Evolutionary conservation across 805 yeast genomes (phyloP).

Genomic region (Saccharomyces eubayanus): DNA sequence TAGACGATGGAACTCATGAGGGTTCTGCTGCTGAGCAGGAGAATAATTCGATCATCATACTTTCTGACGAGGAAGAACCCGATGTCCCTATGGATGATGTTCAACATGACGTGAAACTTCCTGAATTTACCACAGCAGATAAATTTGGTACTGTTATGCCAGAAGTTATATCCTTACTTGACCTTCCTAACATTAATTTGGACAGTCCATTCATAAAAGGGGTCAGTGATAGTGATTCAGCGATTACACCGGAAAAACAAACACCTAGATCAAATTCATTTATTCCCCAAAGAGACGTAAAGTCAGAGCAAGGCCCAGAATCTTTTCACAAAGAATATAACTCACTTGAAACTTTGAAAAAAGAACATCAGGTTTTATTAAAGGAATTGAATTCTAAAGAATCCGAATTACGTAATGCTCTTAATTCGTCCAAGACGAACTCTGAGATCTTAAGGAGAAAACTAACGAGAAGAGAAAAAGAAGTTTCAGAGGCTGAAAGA

Average conservation of each 20-base stretch:
- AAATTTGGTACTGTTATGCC: not conserved
- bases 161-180: not conserved
- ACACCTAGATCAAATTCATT: not conserved
- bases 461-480: slow-evolving; percentile 18
- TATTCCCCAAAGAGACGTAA: not conserved
- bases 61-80: slow-evolving; percentile 28
- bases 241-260: not conserved
- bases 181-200: not conserved
- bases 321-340: not conserved
- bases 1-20: not conserved
- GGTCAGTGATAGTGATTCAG: not conserved
- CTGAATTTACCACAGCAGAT: not conserved
- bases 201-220: not conserved
- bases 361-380: slow-evolving; percentile 2
- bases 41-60: slow-evolving; percentile 18
- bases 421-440: slow-evolving; percentile 12
- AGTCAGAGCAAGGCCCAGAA: not conserved
- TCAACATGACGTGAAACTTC: not conserved
- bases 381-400: slow-evolving; percentile 6
- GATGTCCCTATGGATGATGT: not conserved
- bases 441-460: slow-evolving; percentile 18
- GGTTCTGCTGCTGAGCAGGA: not conserved
- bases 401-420: slow-evolving; percentile 5
- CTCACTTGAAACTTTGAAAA: not conserved
- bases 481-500: slow-evolving; percentile 12